These are phyloP conservation scores for Gaeumannomyces sp. DNA, from an alignment of 2,329 filamentous ascomycete species.

Conservation along the genomic window DNA sequence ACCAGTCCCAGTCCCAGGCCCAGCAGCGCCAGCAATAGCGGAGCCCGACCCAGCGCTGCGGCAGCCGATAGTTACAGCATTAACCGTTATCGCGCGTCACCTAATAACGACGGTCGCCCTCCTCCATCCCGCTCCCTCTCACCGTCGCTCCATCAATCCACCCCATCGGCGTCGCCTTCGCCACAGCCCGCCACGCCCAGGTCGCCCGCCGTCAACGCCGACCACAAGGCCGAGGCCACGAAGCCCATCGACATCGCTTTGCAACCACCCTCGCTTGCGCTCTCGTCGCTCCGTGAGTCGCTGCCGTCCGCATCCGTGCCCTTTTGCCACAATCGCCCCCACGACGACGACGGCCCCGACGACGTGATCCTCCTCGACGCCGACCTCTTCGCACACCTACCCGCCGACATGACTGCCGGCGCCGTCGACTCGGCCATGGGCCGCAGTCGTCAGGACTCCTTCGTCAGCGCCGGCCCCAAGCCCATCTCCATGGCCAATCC, in stretches of 20 bases:
- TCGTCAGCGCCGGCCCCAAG: conserved; percentile 58
- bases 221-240: conserved; percentile 16
- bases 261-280: conserved; percentile 13
- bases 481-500: conserved; percentile 62
- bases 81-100: conserved; percentile 33
- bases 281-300: conserved; percentile 16
- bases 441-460: conserved; percentile 57
- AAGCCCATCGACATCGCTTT: conserved; percentile 31
- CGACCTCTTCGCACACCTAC: conserved; percentile 29
- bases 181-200: conserved; percentile 39
- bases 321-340: conserved; percentile 1
- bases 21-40: conserved; percentile 6
- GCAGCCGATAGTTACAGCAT: conserved; percentile 16
- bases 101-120: conserved; percentile 15
- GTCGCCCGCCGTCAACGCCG: conserved; percentile 25
- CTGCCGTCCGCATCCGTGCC: conserved; percentile 17
- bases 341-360: conserved; percentile 18
- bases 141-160: conserved; percentile 25
- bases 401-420: conserved; percentile 52
- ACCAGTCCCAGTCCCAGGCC: conserved; percentile 7
- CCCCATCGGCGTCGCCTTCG: conserved; percentile 31
- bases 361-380: conserved; percentile 41
- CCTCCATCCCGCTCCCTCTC: conserved; percentile 20
- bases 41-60: conserved; percentile 12
- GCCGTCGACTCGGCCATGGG: conserved; percentile 53